Base-by-base conservation (phyloP, 1,139 yeast genomes). In the Tardiomyces digboiensis region DNA sequence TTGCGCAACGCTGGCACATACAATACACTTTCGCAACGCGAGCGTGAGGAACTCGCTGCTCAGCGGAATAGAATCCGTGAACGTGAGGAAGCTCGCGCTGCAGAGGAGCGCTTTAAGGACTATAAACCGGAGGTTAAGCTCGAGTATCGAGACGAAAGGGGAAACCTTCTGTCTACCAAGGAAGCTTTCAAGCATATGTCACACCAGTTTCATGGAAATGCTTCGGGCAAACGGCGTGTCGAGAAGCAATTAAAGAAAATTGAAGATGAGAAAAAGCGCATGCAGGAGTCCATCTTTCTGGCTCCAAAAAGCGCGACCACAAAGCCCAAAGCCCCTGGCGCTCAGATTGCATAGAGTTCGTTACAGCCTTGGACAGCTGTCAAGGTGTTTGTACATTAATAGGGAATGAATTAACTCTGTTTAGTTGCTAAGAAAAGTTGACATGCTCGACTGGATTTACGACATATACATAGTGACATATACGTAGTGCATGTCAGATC, bases 151-250 rank as follows among this genome's bases (percentile, higher is more conserved):
- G 95, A 88, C 60, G 84, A 80, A 36, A 59, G 68, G 8, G 97
- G 97, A 1, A 71, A 77, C 41, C 71, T 70, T 20, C 64, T 88
- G 45, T 68, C 71, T 39, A 72, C 80, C 2, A 87, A 85, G 60
- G 86, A 82, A 51, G 97, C 97, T 1, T 88, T 79, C 66, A 88
- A 87, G 63, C 78, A 79, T 49, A 59, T 87, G 47, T 85, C 95
- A 1, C 95, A 86, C 54, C 80, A 82, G 54, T 88, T 86, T 65
- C 97, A 89, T 60, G 96, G 96, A 1, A 73, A 71, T 40, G 67
- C 69, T 36, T 62, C 75, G 39, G 71, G 75, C 36, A 68, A 70
- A 46, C 64, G 60, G 41, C 72, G 71, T 54, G 59, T 59, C 40
- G 74, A 61, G 52, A 67, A 61, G 58, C 63, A 58, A 51, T 52